Evolutionary conservation across 257 asterid genomes (phyloP), one percentile per base, ranked within the genome.

Genomic region (Linderniella brevidens): DNA sequence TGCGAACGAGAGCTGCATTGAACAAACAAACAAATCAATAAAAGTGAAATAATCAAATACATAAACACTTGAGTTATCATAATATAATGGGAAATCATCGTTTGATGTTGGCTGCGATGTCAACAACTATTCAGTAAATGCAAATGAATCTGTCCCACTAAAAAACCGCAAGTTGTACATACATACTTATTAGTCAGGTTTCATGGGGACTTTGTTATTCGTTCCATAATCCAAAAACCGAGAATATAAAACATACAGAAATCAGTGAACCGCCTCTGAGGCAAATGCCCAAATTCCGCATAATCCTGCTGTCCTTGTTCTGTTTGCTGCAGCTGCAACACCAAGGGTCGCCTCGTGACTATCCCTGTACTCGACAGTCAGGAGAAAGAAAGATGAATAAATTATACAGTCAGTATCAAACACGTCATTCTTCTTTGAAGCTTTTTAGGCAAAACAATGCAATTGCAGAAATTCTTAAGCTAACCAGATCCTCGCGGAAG

Each of bases 401-500:
- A 25, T 25, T 6, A 25, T 6, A 25, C 32, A 25, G 32, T 6
- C 32, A 25, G 32, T 25, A 16, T 17, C 52, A 59, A 16, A 48
- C n/a, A 40, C n/a, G 9, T 48, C 47, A 10, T 46, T 19, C 55
- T 41, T 25, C 32, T n/a, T 40, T 35, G 8, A 52, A 46, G 49
- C 41, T 45, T 38, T 41, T 35, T 40, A 25, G 36, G 38, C 3
- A 43, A 12, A 46, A 37, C 19, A 49, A 49, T n/a, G 17, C 40
- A 8, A 29, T 14, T 29, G 40, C 36, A 52, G 25, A 45, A 51
- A 58, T 25, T 25, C 15, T 6, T 41, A 46, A 38, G 32, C 19
- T 56, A 43, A 86, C 97, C 97, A 63, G 93, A 86, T 58, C 97
- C 97, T 60, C 97, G 78, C 9, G 97, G 97, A 55, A 86, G 97